Evolutionary conservation across 176 grass and related monocot genomes (phyloP).

Genomic region (Bolboschoenus planiculmis): DNA sequence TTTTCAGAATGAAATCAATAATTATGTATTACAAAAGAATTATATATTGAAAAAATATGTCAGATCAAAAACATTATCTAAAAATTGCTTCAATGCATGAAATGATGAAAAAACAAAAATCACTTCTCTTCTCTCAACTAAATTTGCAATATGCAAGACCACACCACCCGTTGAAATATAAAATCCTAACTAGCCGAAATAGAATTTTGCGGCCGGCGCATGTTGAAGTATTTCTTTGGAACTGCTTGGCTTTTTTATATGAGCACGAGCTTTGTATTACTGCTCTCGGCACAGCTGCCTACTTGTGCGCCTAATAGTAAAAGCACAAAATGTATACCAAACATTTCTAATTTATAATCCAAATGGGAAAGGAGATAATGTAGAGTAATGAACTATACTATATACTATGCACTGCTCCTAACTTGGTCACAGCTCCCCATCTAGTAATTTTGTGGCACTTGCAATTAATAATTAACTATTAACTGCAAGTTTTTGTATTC

Average conservation of each 20-base stretch:
- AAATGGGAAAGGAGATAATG: conserved; percentile 1
- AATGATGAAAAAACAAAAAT: too few species aligned
- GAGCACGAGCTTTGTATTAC: conserved; percentile 12
- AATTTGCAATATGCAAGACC: background rate
- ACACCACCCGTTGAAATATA: background rate
- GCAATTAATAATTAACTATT: too few species aligned
- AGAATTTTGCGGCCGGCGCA: background rate
- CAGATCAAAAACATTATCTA: too few species aligned
- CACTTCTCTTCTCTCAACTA: too few species aligned
- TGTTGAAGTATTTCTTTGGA: background rate
- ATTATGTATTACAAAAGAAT: too few species aligned
- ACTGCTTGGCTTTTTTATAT: background rate
- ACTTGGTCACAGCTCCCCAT: background rate
- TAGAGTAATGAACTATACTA: background rate
- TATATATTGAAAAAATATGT: too few species aligned
- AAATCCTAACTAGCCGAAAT: background rate
- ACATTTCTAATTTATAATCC: background rate
- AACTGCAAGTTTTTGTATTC: background rate
- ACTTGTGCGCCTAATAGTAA: background rate
- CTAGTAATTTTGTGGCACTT: background rate
- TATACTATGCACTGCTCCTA: too few species aligned
- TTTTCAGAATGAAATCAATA: too few species aligned
- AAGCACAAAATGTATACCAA: background rate
- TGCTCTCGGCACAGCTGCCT: background rate
- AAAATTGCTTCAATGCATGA: too few species aligned